Base-by-base conservation (phyloP, 805 yeast species). In the Komagataella populi region DNA sequence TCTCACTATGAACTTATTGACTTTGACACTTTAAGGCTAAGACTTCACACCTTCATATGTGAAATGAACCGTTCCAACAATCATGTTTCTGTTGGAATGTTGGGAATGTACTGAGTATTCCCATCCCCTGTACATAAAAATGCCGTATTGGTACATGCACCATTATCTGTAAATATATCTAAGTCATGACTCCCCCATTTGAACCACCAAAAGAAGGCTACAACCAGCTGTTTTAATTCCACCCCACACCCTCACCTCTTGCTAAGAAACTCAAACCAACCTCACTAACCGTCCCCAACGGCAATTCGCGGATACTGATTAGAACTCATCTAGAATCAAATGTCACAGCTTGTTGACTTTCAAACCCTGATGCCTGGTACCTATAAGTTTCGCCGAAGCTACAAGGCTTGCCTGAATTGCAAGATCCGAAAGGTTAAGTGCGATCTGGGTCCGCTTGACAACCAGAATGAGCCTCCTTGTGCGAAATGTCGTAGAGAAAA, bases 381-480 rank as follows among this genome's bases (percentile, higher is more conserved):
- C 39, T 30, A 30, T 14, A 30, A 30, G 39, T 30, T 30, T 30
- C 39, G 39, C 39, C 39, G 96, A 55, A 79, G 81, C 54, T 90
- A 86, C 63, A 75, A 79, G 55, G 97, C 97, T 1, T 90, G 98
- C 60, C 66, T 86, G 49, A 86, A 81, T 65, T 90, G 98, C 63
- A 76, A 96, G 16, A 77, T 81, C 6, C 75, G 95, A 46, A 91
- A 90, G 60, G 87, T 87, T 46, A 81, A 81, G 59, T 90, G 98
- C 69, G 95, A 88, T 61, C 67, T 90, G 56, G 96, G 96, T 2
- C 78, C 82, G 7, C 77, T 81, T 6, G 83, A 80, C 49, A 74
- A 74, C 54, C 95, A 95, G 0, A 71, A 73, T 47, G 80, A 78
- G 4, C 93, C 95, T 3, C 93, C 95, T 3, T 90, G 98, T 71